Conservation (phyloP, 106 monocot species). For the Hemerocallis citrina region DNA sequence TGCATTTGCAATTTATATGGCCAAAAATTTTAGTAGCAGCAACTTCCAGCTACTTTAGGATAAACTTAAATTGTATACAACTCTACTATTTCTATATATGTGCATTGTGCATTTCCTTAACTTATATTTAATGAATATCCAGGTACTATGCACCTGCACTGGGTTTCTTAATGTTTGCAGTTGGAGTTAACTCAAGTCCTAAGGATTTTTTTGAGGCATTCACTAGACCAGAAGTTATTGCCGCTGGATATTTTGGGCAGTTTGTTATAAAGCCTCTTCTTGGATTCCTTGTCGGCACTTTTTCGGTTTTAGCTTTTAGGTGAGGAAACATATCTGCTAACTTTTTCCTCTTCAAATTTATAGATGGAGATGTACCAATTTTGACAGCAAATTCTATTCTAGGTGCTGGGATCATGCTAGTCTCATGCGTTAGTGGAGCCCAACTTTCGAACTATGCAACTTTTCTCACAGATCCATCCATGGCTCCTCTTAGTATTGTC, state of each 20-base stretch:
- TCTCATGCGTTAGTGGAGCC: conserved; percentile 97
- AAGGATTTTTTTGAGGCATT: conserved; percentile 89
- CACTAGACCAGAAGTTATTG: conserved; percentile 61
- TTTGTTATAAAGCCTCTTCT: conserved; percentile 79
- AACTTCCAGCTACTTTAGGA: no score
- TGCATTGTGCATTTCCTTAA: no score
- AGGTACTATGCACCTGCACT: conserved; percentile 98
- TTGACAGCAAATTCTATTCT: conserved; percentile 5
- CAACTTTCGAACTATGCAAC: conserved; percentile 99
- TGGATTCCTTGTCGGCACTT: conserved; percentile 73
- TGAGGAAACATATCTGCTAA: conserved; percentile 15
- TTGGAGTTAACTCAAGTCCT: conserved; percentile 90
- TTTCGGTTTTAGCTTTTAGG: conserved; percentile 75
- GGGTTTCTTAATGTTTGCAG: conserved; percentile 98
- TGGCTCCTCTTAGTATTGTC: conserved; percentile 98
- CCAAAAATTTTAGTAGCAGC: no score
- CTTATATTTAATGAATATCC: no score
- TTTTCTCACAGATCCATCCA: conserved; percentile 79
- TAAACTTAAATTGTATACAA: no score
- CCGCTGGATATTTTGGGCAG: conserved; percentile 81
- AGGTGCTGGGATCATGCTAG: conserved; percentile 98
- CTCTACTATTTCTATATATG: no score
- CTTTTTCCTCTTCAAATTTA: neutral
- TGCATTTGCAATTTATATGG: no score
- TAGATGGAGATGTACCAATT: neutral